phyloP scores from a whole-genome alignment of 345 rosid genomes.

The Boechera divaricarpa region DNA sequence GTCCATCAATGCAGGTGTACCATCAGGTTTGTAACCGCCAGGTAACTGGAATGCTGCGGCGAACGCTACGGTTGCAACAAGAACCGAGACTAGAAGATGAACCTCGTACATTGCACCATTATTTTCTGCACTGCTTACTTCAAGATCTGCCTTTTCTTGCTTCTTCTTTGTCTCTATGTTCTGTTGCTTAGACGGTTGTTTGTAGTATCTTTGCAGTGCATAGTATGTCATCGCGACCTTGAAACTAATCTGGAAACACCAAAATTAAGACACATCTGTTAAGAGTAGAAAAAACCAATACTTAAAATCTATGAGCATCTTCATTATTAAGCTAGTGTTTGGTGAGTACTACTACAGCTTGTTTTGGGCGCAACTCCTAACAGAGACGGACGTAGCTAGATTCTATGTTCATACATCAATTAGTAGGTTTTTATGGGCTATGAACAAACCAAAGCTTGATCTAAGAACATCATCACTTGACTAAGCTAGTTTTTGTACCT shows the following conservation, averaged over 20 bases:
- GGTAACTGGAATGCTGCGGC: slow-evolving; percentile 43
- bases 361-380: background rate
- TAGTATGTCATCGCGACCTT: slow-evolving; percentile 17
- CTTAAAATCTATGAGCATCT: background rate
- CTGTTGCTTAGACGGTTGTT: slow-evolving; percentile 21
- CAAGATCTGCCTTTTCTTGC: background rate
- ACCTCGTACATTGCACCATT: slow-evolving; percentile 35
- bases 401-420: no score
- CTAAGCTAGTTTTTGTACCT: slow-evolving; percentile 26
- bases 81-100: slow-evolving; percentile 38
- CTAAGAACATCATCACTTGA: background rate
- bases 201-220: slow-evolving; percentile 25
- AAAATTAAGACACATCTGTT: background rate
- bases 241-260: slow-evolving; percentile 20
- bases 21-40: slow-evolving; percentile 36
- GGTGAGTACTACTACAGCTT: background rate
- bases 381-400: background rate
- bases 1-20: slow-evolving; percentile 36
- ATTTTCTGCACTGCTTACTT: background rate
- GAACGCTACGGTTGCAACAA: slow-evolving; percentile 41
- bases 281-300: background rate
- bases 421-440: no score
- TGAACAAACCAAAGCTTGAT: no score
- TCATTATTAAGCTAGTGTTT: background rate
- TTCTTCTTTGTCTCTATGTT: slow-evolving; percentile 26